Evolutionary conservation across 768 basidiomycete genomes (phyloP).

Genomic region (Tephrocybe sp.): DNA sequence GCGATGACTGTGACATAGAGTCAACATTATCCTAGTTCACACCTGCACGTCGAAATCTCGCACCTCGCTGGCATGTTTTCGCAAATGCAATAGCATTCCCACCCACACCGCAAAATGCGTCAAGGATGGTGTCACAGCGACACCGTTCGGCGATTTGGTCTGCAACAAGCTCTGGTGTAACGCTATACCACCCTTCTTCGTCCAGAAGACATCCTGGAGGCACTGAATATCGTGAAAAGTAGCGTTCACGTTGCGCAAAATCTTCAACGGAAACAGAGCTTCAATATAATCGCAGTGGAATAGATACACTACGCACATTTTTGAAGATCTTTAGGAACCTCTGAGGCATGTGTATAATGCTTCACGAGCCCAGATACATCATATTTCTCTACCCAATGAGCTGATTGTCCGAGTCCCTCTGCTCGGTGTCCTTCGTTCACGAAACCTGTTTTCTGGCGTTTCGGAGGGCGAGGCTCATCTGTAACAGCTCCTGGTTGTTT

Average conservation of each 20-base stretch:
- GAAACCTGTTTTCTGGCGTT: slow-evolving; percentile 31
- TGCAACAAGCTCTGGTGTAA: slow-evolving; percentile 94
- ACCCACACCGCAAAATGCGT: slow-evolving; percentile 97
- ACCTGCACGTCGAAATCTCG: slow-evolving; percentile 25
- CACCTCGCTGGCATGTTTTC: slow-evolving; percentile 91
- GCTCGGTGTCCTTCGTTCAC: slow-evolving; percentile 21
- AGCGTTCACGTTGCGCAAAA: slow-evolving; percentile 80
- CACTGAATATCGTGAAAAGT: slow-evolving; percentile 75
- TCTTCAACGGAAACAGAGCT: slow-evolving; percentile 48
- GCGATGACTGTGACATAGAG: slow-evolving; percentile 87
- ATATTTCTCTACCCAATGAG: slow-evolving; percentile 40
- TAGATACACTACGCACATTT: slow-evolving; percentile 65
- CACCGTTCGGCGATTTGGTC: slow-evolving; percentile 92
- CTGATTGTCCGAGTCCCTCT: slow-evolving; percentile 1
- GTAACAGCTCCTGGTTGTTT: not conserved
- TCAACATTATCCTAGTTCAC: too few relatives aligned
- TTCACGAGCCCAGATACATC: slow-evolving; percentile 77
- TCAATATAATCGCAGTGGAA: not conserved
- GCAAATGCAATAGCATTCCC: slow-evolving; percentile 98
- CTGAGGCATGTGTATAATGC: slow-evolving; percentile 56
- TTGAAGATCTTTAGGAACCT: slow-evolving; percentile 76
- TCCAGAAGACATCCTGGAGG: slow-evolving; percentile 81
- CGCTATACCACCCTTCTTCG: slow-evolving; percentile 96
- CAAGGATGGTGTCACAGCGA: slow-evolving; percentile 79
- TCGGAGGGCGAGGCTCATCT: slow-evolving; percentile 26